Evolutionary conservation across 352 stramenopile species (phyloP).

Genomic region (Phytophthora melonis): DNA sequence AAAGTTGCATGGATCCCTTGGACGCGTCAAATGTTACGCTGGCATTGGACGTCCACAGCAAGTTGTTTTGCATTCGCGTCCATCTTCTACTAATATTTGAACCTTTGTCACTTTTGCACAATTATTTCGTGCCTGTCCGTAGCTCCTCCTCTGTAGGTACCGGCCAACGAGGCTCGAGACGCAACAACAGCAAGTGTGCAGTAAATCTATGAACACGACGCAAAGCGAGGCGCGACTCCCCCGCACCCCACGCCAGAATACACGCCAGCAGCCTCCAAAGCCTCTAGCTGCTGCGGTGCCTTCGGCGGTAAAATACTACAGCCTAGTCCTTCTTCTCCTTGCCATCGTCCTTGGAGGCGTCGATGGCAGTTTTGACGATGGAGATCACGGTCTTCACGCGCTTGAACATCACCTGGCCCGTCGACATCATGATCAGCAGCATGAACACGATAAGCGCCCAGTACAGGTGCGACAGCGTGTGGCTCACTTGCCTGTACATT

Average conservation of each 20-base stretch:
- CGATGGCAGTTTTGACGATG: conserved; percentile 72
- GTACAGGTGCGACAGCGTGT: conserved; percentile 86
- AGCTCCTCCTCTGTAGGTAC: too few species aligned
- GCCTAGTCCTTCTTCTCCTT: conserved; percentile 78
- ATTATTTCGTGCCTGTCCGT: too few species aligned
- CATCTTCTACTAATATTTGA: neutral
- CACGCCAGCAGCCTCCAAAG: conserved; percentile 14
- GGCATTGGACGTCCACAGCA: neutral
- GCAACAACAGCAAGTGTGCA: conserved; percentile 5
- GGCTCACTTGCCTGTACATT: conserved; percentile 79
- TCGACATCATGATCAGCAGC: conserved; percentile 85
- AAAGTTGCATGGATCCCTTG: neutral
- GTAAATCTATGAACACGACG: conserved; percentile 41
- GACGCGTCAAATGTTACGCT: too few species aligned
- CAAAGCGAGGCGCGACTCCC: conserved; percentile 16
- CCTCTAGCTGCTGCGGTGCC: conserved; percentile 9
- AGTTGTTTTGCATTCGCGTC: neutral
- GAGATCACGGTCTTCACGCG: conserved; percentile 79
- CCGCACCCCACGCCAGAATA: conserved; percentile 20
- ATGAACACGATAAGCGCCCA: conserved; percentile 91
- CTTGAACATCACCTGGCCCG: conserved; percentile 88
- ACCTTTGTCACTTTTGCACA: too few species aligned
- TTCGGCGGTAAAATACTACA: conserved; percentile 20
- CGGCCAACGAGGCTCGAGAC: too few species aligned
- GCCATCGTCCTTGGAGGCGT: conserved; percentile 52